Base-by-base conservation (phyloP, 108 stramenopile species). In the Cyclotella sp. region DNA sequence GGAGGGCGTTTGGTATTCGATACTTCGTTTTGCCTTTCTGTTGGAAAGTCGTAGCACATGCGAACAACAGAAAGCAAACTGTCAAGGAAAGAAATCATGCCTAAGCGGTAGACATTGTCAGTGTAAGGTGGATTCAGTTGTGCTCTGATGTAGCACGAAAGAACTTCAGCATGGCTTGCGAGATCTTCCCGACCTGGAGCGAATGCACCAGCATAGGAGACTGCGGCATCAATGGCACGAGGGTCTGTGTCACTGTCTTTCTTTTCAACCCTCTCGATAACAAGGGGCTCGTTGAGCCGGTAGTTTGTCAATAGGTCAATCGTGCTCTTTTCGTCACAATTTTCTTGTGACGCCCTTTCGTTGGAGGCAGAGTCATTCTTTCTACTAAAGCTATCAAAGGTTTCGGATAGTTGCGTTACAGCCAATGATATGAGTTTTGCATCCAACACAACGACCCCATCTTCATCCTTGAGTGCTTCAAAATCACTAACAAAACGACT, bases 391-490 rank as follows among this genome's bases (percentile, higher is more conserved):
- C 43, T 54, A 10, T 58, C 47, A 29, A 81, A 40, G 45, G 68
- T 52, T 21, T 75, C 80, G 5, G 63, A 81, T 11, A 82, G 66
- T 24, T 79, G 67, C 18, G 55, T 52, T 19, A 82, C 63, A 30
- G 73, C 77, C 39, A 79, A 52, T 18, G 85, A 73, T 28, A 68
- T 46, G 4, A 85, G 72, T 61, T 85, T 85, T 21, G 81, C 72
- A 53, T 85, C 85, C 53, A 78, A 12, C 5, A 81, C 80, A 54
- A 76, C 63, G 26, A 66, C 51, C 24, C 15, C 59, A 41, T 58
- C 40, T 28, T 49, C 68, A 53, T 63, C 39, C 44, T 57, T 46
- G 53, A 29, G 13, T 40, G 42, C 15, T 21, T 64, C 44, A 62
- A 49, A 75, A 26, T 52, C 39, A 13, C 49, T 43, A 13, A 29